phyloP scores from a whole-genome alignment of 1,284 basidiomycete species.

The Sporisorium scitamineum region DNA sequence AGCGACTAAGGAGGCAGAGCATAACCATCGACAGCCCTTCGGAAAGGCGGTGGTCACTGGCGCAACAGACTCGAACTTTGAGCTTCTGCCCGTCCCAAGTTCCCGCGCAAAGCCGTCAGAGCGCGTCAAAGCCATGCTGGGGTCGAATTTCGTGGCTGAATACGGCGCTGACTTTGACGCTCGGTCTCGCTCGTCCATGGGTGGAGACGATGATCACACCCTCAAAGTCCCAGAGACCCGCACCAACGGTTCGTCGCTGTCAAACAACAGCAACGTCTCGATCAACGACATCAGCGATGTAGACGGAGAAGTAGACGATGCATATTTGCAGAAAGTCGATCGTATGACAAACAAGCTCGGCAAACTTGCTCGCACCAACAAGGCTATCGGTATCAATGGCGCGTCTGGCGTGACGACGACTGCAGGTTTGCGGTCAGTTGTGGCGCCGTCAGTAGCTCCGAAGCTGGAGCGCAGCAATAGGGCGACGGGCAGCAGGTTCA shows the following conservation, averaged over 20 bases:
- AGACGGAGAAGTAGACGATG: constrained; percentile 45
- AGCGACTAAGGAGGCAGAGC: constrained; percentile 7
- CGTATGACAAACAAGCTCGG: constrained; percentile 50
- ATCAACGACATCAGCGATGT: constrained; percentile 39
- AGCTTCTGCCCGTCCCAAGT: constrained; percentile 18
- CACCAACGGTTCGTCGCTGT: constrained; percentile 3
- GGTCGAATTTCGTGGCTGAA: constrained; percentile 38
- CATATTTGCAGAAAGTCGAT: constrained; percentile 45
- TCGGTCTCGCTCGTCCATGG: constrained; percentile 16
- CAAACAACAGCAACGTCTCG: constrained; percentile 26
- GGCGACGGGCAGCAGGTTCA: constrained; percentile 23
- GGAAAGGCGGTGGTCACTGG: not conserved
- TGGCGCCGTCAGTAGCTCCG: not conserved
- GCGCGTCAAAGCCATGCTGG: constrained; percentile 44
- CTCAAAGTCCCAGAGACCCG: constrained; percentile 5
- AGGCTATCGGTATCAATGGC: not conserved
- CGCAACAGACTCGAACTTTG: constrained; percentile 12
- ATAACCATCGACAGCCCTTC: not conserved
- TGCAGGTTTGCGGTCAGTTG: not conserved
- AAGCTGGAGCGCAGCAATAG: constrained; percentile 17
- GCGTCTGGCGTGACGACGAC: not conserved
- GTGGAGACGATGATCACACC: constrained; percentile 11
- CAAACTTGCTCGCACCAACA: constrained; percentile 30
- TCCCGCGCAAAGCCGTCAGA: constrained; percentile 25
- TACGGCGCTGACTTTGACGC: constrained; percentile 30